These are phyloP conservation scores for Raphanus hybrid DNA, from an alignment of 441 rosid species.

Conservation along the genomic window DNA sequence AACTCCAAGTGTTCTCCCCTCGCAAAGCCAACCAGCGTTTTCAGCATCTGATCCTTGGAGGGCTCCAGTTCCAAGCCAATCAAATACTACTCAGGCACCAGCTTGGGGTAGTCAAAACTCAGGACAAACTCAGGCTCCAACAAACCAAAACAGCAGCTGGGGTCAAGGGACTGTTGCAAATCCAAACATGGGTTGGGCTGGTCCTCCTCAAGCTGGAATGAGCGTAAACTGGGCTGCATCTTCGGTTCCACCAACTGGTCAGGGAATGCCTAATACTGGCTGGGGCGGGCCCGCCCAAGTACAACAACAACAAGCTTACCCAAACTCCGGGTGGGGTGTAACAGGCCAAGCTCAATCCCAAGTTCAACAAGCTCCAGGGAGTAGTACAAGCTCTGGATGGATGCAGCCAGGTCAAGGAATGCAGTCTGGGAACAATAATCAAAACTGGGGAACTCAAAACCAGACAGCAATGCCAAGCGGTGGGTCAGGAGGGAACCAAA, in stretches of 20 bases:
- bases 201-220: conserved; percentile 54
- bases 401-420: conserved; percentile 60
- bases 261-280: conserved; percentile 49
- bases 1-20: conserved; percentile 47
- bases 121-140: conserved; percentile 44
- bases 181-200: conserved; percentile 66
- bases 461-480: conserved; percentile 46
- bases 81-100: conserved; percentile 47
- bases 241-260: conserved; percentile 48
- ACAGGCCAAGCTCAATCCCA: conserved; percentile 37
- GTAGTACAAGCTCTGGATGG: conserved; percentile 54
- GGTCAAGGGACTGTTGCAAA: conserved; percentile 56
- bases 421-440: conserved; percentile 45
- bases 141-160: conserved; percentile 57
- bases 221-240: conserved; percentile 57
- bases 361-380: conserved; percentile 33
- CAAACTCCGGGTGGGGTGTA: conserved; percentile 41
- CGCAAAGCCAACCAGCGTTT: conserved; percentile 48
- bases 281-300: conserved; percentile 69
- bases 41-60: conserved; percentile 71
- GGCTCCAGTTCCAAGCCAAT: conserved; percentile 57
- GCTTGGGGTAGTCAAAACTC: conserved; percentile 56
- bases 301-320: conserved; percentile 56
- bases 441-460: conserved; percentile 53
- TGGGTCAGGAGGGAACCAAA: conserved; percentile 55